A percentile compares a stretch with the other conserved stretches of the same genome.
phyloP scores from a whole-genome alignment of 192 early-diverging fungal species.

The Geranomyces variabilis region DNA sequence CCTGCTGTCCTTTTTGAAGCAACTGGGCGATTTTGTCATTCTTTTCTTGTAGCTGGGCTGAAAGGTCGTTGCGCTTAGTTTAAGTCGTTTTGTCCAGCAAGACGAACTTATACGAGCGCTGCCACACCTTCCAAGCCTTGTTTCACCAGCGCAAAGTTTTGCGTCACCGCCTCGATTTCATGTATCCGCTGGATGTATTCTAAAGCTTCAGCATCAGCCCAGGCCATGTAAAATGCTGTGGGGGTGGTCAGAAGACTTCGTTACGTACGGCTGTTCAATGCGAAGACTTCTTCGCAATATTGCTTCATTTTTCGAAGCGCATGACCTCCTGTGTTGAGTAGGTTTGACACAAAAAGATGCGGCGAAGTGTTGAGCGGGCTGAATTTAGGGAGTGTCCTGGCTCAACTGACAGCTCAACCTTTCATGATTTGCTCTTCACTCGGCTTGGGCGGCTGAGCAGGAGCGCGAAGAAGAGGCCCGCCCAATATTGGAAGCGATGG shows the following conservation, averaged over 20 bases:
- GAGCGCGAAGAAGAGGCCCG: background rate
- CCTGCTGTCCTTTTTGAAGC: constrained; percentile 31
- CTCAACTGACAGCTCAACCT: too few relatives aligned
- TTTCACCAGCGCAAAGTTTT: constrained; percentile 12
- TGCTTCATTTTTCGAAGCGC: constrained; percentile 52
- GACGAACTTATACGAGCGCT: background rate
- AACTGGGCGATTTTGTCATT: constrained; percentile 49
- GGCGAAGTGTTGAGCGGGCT: background rate
- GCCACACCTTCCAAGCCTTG: constrained; percentile 19
- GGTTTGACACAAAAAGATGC: too few relatives aligned
- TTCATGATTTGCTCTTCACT: constrained; percentile 31
- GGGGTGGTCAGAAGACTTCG: too few relatives aligned
- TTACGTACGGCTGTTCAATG: constrained; percentile 28
- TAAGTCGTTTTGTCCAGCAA: background rate
- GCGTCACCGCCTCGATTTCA: background rate
- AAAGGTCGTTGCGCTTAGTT: background rate
- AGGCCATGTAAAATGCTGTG: too few relatives aligned
- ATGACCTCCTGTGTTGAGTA: constrained; percentile 43
- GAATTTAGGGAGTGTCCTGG: too few relatives aligned
- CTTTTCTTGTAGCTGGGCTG: constrained; percentile 47
- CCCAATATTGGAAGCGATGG: background rate
- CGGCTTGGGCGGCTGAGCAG: constrained; percentile 22
- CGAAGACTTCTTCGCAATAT: constrained; percentile 50
- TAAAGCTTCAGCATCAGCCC: background rate
- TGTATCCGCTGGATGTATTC: constrained; percentile 8